These are phyloP conservation scores for Erysimum cheiri DNA, from an alignment of 441 rosid genomes.

Conservation along the genomic window DNA sequence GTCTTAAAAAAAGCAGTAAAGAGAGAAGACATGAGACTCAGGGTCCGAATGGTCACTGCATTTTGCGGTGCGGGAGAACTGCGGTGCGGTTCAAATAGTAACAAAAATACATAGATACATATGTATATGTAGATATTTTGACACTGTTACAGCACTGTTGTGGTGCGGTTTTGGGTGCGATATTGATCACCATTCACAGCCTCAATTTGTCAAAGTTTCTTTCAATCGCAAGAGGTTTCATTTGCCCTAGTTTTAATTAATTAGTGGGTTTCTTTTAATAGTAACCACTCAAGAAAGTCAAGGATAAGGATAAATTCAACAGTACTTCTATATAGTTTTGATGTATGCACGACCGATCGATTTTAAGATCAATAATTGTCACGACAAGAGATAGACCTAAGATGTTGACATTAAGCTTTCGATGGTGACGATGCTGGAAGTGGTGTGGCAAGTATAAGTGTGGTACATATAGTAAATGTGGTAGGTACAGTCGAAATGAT, in stretches of 20 bases:
- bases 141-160: too few relatives aligned
- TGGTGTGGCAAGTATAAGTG: conserved; percentile 25
- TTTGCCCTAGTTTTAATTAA: conserved; percentile 35
- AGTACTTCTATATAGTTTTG: conserved; percentile 40
- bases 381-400: conserved; percentile 37
- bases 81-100: too few relatives aligned
- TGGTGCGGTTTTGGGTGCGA: too few relatives aligned
- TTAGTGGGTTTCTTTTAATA: conserved; percentile 37
- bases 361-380: conserved; percentile 40
- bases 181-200: too few relatives aligned
- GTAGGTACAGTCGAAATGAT: conserved; percentile 11
- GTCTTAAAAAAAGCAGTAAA: conserved; percentile 29
- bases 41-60: too few relatives aligned
- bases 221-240: conserved; percentile 35
- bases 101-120: too few relatives aligned
- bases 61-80: too few relatives aligned
- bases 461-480: conserved; percentile 21
- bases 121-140: too few relatives aligned
- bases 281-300: conserved; percentile 37
- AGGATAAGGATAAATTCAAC: conserved; percentile 41
- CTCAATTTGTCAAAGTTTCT: conserved; percentile 41
- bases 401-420: conserved; percentile 37
- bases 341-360: conserved; percentile 32
- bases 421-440: conserved; percentile 35
- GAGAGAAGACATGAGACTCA: conserved; percentile 36